Conservation (phyloP, 441 rosid species). For the Bocquillonia castaneifolia region DNA sequence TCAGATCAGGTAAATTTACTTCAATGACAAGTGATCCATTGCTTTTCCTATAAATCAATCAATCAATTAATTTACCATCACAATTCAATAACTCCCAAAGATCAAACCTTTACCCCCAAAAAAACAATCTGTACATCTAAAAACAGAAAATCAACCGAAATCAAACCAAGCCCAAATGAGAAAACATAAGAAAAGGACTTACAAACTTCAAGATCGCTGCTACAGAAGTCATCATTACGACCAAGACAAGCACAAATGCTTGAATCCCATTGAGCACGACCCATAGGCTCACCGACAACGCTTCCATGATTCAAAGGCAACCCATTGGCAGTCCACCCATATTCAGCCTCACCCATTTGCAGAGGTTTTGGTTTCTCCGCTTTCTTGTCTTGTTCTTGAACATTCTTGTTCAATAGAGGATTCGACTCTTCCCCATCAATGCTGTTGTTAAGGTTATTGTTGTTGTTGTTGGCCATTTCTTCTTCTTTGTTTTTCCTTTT, state of each 20-base stretch:
- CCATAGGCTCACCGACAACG: constrained; percentile 82
- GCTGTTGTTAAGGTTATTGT: constrained; percentile 18
- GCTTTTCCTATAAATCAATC: background rate
- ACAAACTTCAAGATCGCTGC: constrained; percentile 99
- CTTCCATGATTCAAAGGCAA: constrained; percentile 62
- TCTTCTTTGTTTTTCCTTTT: background rate
- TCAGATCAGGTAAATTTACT: background rate
- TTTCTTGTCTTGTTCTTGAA: constrained; percentile 36
- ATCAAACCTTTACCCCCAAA: background rate
- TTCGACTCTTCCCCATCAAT: constrained; percentile 50
- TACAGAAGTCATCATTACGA: constrained; percentile 81
- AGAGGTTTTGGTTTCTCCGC: constrained; percentile 17
- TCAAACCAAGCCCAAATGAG: background rate
- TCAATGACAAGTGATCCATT: background rate
- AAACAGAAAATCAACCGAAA: background rate
- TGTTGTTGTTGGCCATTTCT: constrained; percentile 38
- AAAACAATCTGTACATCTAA: background rate
- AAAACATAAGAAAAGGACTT: constrained; percentile 29
- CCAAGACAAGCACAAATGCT: constrained; percentile 73
- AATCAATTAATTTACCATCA: background rate
- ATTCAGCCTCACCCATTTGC: constrained; percentile 23
- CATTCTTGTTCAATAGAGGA: constrained; percentile 56
- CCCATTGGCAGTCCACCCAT: constrained; percentile 81
- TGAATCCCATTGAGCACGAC: constrained; percentile 71
- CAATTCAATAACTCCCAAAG: background rate